Base-by-base conservation (phyloP, 1,284 basidiomycete species). In the Hypsizygus ulmarius region DNA sequence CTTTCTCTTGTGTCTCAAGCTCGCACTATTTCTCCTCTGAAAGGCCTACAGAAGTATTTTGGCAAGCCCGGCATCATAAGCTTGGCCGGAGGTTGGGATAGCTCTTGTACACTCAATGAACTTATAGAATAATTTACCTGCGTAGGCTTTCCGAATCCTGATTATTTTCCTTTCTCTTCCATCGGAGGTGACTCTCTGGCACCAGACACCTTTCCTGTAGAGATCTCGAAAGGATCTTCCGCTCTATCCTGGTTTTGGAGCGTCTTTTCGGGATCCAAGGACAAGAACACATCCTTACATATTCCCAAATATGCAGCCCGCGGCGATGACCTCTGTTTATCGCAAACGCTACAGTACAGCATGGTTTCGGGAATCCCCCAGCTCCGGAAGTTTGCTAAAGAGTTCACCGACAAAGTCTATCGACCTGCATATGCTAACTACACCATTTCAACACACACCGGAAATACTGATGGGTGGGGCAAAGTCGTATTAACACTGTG, bases 381-480 rank as follows among this genome's bases (percentile, higher is more conserved):
- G 43, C 70, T 87, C 2, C 71, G 76, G 51, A 60, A 67, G 14
- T 75, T 86, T 54, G 63, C 84, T 42, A 65, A 76, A 40, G 75
- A 84, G 34, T 87, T 90, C 58, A 76, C 79, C 3, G 63, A 59
- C 35, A 78, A 74, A 47, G 78, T 91, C 1, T 89, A 79, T 65
- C 71, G 77, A 50, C 90, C 90, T 0, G 85, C 69, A 0, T 90
- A 87, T 62, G 61, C 67, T n/a, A 79, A 91, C 61, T 90, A 74
- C 64, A 69, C 75, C 6, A 79, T 77, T 1, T 61, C 90, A 14
- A 61, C 87, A 7, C 79, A 87, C 54, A 77, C 77, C 9, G 90
- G 90, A 12, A 88, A 89, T 52, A 93, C 90, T 0, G 90, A 91
- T 60, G 90, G 79, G 30, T 90, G 82, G 81, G 57, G 64, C 42